Percentiles rank a stretch among this genome's conserved stretches.
These are phyloP conservation scores for Rhynchospora tenuis DNA, from an alignment of 176 grass and related monocot genomes.

Conservation along the genomic window DNA sequence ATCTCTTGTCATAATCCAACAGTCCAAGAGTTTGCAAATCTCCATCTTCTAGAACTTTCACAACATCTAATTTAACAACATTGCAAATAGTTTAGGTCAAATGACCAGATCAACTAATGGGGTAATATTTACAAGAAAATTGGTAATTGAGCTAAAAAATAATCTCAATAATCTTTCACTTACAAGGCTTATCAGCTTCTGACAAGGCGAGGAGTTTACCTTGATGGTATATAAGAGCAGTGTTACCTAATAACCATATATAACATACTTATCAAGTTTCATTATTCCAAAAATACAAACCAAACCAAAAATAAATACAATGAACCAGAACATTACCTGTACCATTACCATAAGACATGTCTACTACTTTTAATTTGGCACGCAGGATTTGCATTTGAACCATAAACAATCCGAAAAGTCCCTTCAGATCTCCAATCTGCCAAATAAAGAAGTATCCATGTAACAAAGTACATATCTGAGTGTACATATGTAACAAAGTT, in stretches of 20 bases:
- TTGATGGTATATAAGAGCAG: slow-evolving; percentile 89
- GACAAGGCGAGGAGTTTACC: slow-evolving; percentile 89
- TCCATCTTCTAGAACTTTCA: slow-evolving; percentile 97
- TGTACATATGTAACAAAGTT: neutral
- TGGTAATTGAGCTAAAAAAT: slow-evolving; percentile 1
- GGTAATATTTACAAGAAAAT: neutral
- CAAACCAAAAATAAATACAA: neutral
- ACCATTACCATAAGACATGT: slow-evolving; percentile 71
- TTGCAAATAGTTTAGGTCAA: neutral
- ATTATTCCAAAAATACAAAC: neutral
- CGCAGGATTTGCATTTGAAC: slow-evolving; percentile 80
- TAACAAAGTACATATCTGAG: neutral
- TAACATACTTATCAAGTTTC: neutral
- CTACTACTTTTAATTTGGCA: slow-evolving; percentile 68
- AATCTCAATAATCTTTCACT: slow-evolving; percentile 29
- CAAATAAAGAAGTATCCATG: slow-evolving; percentile 8
- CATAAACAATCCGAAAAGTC: slow-evolving; percentile 93
- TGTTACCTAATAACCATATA: slow-evolving; percentile 57
- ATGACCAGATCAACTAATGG: neutral
- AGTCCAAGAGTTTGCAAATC: slow-evolving; percentile 93
- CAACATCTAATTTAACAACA: slow-evolving; percentile 58
- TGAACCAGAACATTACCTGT: slow-evolving; percentile 55
- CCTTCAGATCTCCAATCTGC: slow-evolving; percentile 91
- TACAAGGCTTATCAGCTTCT: slow-evolving; percentile 95
- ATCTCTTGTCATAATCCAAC: slow-evolving; percentile 88